Evolutionary conservation across 352 stramenopile species (phyloP), one percentile per base, ranked within the genome.

Genomic region (Phytophthora megakarya): DNA sequence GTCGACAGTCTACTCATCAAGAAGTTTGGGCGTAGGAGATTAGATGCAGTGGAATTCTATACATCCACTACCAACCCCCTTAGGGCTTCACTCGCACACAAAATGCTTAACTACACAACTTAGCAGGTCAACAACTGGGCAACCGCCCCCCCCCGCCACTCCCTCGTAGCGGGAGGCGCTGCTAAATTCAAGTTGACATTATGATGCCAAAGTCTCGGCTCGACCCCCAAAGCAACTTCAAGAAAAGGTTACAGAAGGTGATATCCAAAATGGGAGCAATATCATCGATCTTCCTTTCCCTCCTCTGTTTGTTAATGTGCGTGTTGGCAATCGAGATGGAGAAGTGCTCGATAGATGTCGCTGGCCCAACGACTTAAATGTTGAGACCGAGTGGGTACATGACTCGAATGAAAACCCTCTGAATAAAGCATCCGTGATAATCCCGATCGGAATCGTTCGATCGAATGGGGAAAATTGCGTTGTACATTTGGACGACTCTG

Each of bases 221-320:
- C n/a, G n/a, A n/a, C n/a, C n/a, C n/a, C n/a, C n/a, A n/a, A n/a
- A n/a, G n/a, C n/a, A n/a, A n/a, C n/a, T n/a, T n/a, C n/a, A n/a
- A n/a, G n/a, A n/a, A n/a, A n/a, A n/a, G n/a, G n/a, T n/a, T n/a
- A 35, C 28, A 35, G 28, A 35, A 35, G 28, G 6, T 11, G 28
- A 6, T 35, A 6, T 35, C 11, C 28, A 35, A 35, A 35, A 11
- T 35, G 28, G 28, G 11, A 6, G 28, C 28, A 35, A 35, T 15
- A 44, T 44, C 23, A 26, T 51, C 13, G 22, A 51, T 7, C 18
- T 51, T n/a, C 22, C 44, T 23, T 11, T 5, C 1, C 44, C 44
- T 9, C 26, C 44, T n/a, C 25, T 39, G 15, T 28, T 51, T 51
- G 38, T 51, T 51, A 51, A 38, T 37, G 44, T 51, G 0, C 23